Evolutionary conservation across 148 eudicot genomes (phyloP).

Genomic region (Rhododendron ovatum): DNA sequence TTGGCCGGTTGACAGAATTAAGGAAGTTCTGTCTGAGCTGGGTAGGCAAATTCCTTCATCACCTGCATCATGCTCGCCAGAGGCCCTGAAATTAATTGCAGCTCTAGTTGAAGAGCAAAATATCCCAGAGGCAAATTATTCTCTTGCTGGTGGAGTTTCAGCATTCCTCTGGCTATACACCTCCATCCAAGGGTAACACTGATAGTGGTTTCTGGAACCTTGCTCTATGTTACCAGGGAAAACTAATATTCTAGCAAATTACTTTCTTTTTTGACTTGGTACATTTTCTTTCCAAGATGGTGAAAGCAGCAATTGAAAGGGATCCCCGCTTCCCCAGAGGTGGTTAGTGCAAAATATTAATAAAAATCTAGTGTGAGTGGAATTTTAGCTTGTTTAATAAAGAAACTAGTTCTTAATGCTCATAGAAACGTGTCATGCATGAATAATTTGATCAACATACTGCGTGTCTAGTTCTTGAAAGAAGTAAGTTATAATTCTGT

Average conservation of each 20-base stretch:
- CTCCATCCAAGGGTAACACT: conserved; percentile 65
- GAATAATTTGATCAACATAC: neutral
- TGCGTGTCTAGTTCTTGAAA: neutral
- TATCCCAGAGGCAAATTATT: conserved; percentile 68
- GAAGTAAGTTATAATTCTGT: neutral
- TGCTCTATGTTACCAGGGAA: neutral
- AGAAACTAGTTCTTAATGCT: neutral
- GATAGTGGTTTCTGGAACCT: neutral
- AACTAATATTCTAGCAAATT: neutral
- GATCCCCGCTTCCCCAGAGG: neutral
- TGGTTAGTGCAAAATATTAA: neutral
- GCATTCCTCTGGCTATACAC: conserved; percentile 90
- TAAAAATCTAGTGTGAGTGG: neutral
- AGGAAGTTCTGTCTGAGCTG: conserved; percentile 47
- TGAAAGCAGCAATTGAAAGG: neutral
- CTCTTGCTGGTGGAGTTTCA: conserved; percentile 70
- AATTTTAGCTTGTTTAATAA: neutral
- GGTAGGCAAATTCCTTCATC: conserved; percentile 37
- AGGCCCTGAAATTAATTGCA: conserved; percentile 46
- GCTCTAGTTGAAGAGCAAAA: conserved; percentile 59
- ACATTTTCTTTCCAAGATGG: neutral
- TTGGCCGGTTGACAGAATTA: conserved; percentile 67
- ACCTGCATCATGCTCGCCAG: conserved; percentile 63
- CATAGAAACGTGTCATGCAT: neutral
- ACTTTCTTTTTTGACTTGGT: neutral